phyloP scores from a whole-genome alignment of 192 early-diverging fungal species.

The Kappamyces sp. region DNA sequence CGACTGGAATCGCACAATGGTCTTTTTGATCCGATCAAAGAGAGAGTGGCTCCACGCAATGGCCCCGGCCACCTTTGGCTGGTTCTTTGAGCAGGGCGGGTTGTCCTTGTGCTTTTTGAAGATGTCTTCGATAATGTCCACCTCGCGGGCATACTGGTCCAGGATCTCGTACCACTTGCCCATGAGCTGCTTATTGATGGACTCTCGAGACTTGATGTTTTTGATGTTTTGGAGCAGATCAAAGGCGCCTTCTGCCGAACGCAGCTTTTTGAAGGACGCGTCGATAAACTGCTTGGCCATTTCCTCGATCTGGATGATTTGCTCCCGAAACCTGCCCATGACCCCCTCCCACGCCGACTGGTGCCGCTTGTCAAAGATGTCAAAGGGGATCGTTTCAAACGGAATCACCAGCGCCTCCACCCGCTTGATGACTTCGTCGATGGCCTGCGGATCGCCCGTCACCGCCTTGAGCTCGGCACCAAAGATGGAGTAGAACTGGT shows the following conservation, averaged over 20 bases:
- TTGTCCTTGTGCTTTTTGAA: slow-evolving; percentile 53
- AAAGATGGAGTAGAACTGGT: slow-evolving; percentile 64
- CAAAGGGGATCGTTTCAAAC: slow-evolving; percentile 54
- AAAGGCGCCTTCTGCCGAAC: slow-evolving; percentile 60
- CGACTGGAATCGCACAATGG: slow-evolving; percentile 58
- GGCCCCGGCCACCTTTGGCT: slow-evolving; percentile 56
- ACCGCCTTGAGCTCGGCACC: slow-evolving; percentile 62
- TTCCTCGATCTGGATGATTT: slow-evolving; percentile 60
- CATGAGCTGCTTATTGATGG: slow-evolving; percentile 61
- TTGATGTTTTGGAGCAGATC: slow-evolving; percentile 62
- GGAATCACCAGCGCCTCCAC: slow-evolving; percentile 57
- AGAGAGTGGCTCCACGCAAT: slow-evolving; percentile 53
- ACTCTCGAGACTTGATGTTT: slow-evolving; percentile 54
- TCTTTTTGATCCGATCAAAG: slow-evolving; percentile 59
- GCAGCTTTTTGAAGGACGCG: slow-evolving; percentile 56
- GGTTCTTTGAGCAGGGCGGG: slow-evolving; percentile 55
- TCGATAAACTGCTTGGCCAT: slow-evolving; percentile 67
- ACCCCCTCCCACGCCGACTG: slow-evolving; percentile 54
- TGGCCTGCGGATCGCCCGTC: slow-evolving; percentile 58
- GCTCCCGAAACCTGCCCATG: slow-evolving; percentile 59
- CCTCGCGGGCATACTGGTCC: slow-evolving; percentile 56
- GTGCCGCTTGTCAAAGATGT: slow-evolving; percentile 54
- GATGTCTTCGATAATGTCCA: slow-evolving; percentile 58
- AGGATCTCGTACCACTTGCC: slow-evolving; percentile 62
- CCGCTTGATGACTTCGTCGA: slow-evolving; percentile 63